These are phyloP conservation scores for Stereocaulon alpinum DNA, from an alignment of 495 filamentous ascomycete species.

Conservation along the genomic window DNA sequence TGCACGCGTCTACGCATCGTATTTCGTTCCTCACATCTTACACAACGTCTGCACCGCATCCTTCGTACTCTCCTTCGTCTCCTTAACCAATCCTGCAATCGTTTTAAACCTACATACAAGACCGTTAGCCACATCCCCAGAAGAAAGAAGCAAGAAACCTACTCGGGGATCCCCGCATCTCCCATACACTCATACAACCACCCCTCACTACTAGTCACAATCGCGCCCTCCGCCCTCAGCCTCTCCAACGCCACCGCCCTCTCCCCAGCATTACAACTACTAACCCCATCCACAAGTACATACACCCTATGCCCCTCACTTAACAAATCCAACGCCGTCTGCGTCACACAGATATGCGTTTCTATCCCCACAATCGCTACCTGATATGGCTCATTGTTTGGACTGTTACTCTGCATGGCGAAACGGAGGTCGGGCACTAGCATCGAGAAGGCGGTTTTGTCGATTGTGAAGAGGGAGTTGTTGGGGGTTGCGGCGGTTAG, in stretches of 20 bases:
- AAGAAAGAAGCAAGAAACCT: slow-evolving; percentile 4
- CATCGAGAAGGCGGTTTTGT: slow-evolving; percentile 94
- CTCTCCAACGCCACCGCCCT: slow-evolving; percentile 66
- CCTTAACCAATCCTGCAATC: slow-evolving; percentile 71
- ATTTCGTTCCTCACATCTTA: slow-evolving; percentile 42
- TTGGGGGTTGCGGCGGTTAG: slow-evolving; percentile 36
- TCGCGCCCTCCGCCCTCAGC: slow-evolving; percentile 63
- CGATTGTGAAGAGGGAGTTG: slow-evolving; percentile 45
- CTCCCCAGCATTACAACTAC: slow-evolving; percentile 74
- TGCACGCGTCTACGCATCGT: not conserved
- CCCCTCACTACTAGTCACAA: slow-evolving; percentile 83
- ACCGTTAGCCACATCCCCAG: not conserved
- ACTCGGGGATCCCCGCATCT: slow-evolving; percentile 64
- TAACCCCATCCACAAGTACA: slow-evolving; percentile 83
- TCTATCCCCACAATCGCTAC: slow-evolving; percentile 80
- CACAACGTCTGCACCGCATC: slow-evolving; percentile 52
- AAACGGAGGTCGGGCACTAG: slow-evolving; percentile 39
- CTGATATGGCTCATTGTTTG: slow-evolving; percentile 17
- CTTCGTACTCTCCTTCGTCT: slow-evolving; percentile 55
- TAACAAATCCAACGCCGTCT: slow-evolving; percentile 78
- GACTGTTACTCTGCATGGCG: slow-evolving; percentile 19
- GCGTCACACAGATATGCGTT: slow-evolving; percentile 86
- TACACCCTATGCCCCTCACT: slow-evolving; percentile 70
- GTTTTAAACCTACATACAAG: slow-evolving; percentile 45
- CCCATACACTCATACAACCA: slow-evolving; percentile 89